A percentile compares a stretch with the other conserved stretches of the same genome.
Conservation (phyloP, 768 basidiomycete genomes). For the Candolleomyces eurysporus region DNA sequence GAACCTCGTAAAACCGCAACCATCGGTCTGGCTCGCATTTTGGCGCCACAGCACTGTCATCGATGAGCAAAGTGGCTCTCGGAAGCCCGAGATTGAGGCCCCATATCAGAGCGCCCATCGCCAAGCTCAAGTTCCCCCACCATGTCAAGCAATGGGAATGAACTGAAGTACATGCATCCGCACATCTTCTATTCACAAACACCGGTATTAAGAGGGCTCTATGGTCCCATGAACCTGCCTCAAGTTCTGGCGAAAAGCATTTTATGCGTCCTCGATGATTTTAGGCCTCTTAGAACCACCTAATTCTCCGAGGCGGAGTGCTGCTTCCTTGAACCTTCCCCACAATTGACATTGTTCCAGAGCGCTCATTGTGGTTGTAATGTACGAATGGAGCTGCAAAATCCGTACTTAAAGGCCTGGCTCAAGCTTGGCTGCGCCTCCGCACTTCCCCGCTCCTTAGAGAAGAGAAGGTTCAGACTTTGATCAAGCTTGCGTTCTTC, state of each 20-base stretch:
- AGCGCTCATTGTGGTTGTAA: background rate
- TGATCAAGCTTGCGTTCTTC: background rate
- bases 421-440: background rate
- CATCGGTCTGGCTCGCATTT: no score
- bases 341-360: background rate
- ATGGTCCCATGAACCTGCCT: no score
- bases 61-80: no score
- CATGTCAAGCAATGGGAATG: no score
- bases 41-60: no score
- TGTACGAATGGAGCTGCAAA: background rate
- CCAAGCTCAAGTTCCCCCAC: no score
- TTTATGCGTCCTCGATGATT: background rate
- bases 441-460: background rate
- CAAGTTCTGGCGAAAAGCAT: no score
- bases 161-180: no score
- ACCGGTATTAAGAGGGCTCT: no score
- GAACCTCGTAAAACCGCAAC: no score
- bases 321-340: background rate
- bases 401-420: background rate
- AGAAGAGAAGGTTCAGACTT: background rate
- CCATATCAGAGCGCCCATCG: no score
- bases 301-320: background rate
- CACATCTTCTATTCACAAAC: no score
- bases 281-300: background rate
- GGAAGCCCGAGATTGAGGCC: background rate